A percentile compares a stretch with the other conserved stretches of the same genome.
phyloP scores from a whole-genome alignment of 345 rosid species.

The Mangifera indica region DNA sequence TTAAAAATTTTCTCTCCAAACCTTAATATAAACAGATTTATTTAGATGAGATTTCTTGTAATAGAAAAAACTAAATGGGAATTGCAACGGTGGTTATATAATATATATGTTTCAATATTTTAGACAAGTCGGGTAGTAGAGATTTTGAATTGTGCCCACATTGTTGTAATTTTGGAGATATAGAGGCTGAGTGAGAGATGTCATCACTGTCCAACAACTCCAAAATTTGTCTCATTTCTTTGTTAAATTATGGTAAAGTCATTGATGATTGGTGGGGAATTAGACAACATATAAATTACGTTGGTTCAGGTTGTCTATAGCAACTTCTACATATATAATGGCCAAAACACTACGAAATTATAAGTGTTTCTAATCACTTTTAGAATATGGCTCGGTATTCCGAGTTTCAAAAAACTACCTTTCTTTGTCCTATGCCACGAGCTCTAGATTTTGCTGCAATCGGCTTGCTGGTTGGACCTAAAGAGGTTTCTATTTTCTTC shows the following conservation, averaged over 20 bases:
- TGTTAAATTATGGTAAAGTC: neutral
- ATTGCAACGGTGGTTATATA: neutral
- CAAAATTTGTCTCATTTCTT: neutral
- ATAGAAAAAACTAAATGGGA: neutral
- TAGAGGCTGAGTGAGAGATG: neutral
- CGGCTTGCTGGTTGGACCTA: constrained; percentile 25
- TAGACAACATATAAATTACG: neutral
- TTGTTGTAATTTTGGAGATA: neutral
- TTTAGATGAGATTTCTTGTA: too few relatives aligned
- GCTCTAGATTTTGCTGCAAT: constrained; percentile 19
- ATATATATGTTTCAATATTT: neutral
- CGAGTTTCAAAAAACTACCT: constrained; percentile 22
- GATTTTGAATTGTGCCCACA: neutral
- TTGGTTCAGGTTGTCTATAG: neutral
- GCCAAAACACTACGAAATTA: constrained; percentile 13
- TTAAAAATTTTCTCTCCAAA: too few relatives aligned
- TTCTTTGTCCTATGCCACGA: constrained; percentile 7
- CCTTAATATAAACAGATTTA: too few relatives aligned
- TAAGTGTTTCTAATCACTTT: constrained; percentile 35
- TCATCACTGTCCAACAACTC: neutral
- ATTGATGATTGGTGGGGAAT: neutral
- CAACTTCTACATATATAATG: neutral
- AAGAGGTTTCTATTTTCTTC: constrained; percentile 15
- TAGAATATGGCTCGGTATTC: constrained; percentile 31
- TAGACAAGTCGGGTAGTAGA: too few relatives aligned